Percentiles rank a stretch among this genome's conserved stretches.
phyloP scores from a whole-genome alignment of 352 stramenopile species.

The Globisporangium spinosum region DNA sequence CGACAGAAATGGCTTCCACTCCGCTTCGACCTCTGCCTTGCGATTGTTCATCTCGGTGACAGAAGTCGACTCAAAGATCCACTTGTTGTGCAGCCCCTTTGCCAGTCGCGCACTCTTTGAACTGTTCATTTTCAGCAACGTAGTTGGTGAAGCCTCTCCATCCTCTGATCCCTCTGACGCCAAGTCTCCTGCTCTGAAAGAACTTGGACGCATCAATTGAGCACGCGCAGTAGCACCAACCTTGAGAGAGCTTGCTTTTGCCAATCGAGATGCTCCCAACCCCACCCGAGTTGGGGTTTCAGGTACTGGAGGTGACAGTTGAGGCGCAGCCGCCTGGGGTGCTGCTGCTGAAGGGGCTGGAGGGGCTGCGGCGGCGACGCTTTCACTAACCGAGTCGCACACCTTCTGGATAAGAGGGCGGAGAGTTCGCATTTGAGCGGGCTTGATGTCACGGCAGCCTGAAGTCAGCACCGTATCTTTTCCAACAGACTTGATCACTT shows the following conservation, averaged over 20 bases:
- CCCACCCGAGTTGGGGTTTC: slow-evolving; percentile 15
- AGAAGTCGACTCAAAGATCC: slow-evolving; percentile 78
- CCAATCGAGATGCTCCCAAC: slow-evolving; percentile 13
- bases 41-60: slow-evolving; percentile 59
- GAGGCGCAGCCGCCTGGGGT: slow-evolving; percentile 6
- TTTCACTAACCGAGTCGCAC: slow-evolving; percentile 36
- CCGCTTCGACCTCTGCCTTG: slow-evolving; percentile 69
- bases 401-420: slow-evolving; percentile 86
- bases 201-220: slow-evolving; percentile 32
- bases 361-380: slow-evolving; percentile 11
- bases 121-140: slow-evolving; percentile 60
- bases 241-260: slow-evolving; percentile 6
- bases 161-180: slow-evolving; percentile 22
- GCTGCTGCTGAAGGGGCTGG: slow-evolving; percentile 9
- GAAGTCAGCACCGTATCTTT: slow-evolving; percentile 65
- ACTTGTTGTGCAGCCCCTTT: slow-evolving; percentile 78
- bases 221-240: slow-evolving; percentile 24
- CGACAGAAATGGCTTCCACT: slow-evolving; percentile 74
- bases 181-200: slow-evolving; percentile 21
- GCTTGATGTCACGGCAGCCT: slow-evolving; percentile 80
- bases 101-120: slow-evolving; percentile 54
- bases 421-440: slow-evolving; percentile 80
- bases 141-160: slow-evolving; percentile 20
- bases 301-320: slow-evolving; percentile 10
- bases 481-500: slow-evolving; percentile 82